phyloP scores from a whole-genome alignment of 1,284 basidiomycete genomes.

The Xerocomus minutiporus region DNA sequence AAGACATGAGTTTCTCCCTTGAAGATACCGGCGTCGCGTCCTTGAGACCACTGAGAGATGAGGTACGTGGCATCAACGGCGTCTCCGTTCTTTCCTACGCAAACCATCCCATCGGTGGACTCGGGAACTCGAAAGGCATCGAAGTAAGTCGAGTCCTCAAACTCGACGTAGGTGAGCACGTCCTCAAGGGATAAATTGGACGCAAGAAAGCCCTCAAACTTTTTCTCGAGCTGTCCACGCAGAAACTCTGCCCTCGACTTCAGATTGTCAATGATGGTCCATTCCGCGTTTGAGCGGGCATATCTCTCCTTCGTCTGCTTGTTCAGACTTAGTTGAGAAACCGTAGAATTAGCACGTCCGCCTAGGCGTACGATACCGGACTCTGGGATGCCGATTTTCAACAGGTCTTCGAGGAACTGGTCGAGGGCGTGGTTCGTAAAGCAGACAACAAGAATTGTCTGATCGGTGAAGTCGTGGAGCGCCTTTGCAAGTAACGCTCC shows the following conservation, averaged over 20 bases:
- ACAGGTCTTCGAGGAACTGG: slow-evolving; percentile 55
- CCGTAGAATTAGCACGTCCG: slow-evolving; percentile 46
- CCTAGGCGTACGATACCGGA: slow-evolving; percentile 49
- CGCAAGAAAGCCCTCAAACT: slow-evolving; percentile 24
- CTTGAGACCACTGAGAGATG: slow-evolving; percentile 42
- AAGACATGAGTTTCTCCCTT: slow-evolving; percentile 23
- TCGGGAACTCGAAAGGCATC: slow-evolving; percentile 47
- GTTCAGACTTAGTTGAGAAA: slow-evolving; percentile 40
- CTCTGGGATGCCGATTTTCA: slow-evolving; percentile 53
- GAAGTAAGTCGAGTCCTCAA: slow-evolving; percentile 40
- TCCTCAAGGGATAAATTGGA: slow-evolving; percentile 24
- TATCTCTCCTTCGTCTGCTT: slow-evolving; percentile 25
- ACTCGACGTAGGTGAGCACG: slow-evolving; percentile 41
- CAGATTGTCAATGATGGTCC: slow-evolving; percentile 38
- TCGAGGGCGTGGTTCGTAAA: slow-evolving; percentile 68
- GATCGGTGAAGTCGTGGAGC: slow-evolving; percentile 42
- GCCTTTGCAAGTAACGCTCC: slow-evolving; percentile 57
- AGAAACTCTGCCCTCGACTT: slow-evolving; percentile 27
- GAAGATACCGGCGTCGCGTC: slow-evolving; percentile 43
- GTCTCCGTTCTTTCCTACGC: slow-evolving; percentile 42
- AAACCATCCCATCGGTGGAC: slow-evolving; percentile 37
- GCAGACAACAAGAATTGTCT: slow-evolving; percentile 57
- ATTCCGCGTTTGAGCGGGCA: slow-evolving; percentile 32
- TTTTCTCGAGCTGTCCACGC: slow-evolving; percentile 16
- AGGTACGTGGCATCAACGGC: slow-evolving; percentile 36